Evolutionary conservation across 495 filamentous ascomycete genomes (phyloP).

Genomic region (Rusavskia elegans): DNA sequence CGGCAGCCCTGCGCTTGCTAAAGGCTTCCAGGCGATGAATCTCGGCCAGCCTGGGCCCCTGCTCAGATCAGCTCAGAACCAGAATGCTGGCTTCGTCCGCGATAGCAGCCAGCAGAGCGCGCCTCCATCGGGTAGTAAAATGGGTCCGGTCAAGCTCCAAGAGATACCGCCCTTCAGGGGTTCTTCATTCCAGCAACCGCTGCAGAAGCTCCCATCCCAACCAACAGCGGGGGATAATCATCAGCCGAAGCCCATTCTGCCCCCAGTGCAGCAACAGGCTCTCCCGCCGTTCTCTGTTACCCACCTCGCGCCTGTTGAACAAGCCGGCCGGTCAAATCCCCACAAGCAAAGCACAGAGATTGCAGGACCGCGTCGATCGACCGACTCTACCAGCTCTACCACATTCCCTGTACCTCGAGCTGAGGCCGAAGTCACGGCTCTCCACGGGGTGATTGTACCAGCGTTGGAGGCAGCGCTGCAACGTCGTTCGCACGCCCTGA

Average conservation of each 20-base stretch:
- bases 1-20: conserved; percentile 27
- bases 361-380: conserved; percentile 12
- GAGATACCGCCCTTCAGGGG: conserved; percentile 39
- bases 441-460: conserved; percentile 74
- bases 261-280: conserved; percentile 9
- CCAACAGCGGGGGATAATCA: conserved; percentile 9
- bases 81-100: too few relatives aligned
- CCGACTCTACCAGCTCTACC: conserved; percentile 4
- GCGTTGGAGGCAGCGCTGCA: conserved; percentile 78
- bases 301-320: conserved; percentile 15
- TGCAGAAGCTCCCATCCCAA: conserved; percentile 20
- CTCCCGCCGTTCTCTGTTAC: conserved; percentile 6
- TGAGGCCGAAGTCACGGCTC: conserved; percentile 35
- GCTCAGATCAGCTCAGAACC: background rate
- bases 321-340: conserved; percentile 17
- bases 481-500: conserved; percentile 37
- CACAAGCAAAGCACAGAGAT: conserved; percentile 8
- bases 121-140: conserved; percentile 4
- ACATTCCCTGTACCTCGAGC: conserved; percentile 5
- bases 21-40: conserved; percentile 33
- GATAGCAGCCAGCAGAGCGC: background rate
- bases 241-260: conserved; percentile 4
- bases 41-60: conserved; percentile 15
- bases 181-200: conserved; percentile 15
- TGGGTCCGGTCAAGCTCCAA: conserved; percentile 26